Evolutionary conservation across 805 yeast genomes (phyloP).

Genomic region (Monosporozyma yasuniensis): DNA sequence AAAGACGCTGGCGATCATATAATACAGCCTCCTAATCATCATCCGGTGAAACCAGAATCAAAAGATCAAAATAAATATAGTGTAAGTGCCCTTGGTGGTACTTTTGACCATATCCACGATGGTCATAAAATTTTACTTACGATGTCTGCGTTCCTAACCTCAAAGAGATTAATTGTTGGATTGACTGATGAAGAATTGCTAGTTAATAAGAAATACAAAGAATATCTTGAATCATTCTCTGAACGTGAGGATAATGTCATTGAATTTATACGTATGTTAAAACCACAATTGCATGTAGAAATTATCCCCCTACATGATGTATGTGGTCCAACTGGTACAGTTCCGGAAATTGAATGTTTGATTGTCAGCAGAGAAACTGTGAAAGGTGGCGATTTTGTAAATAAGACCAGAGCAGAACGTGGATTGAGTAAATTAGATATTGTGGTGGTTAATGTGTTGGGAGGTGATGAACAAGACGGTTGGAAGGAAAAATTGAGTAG

Average conservation of each 20-base stretch:
- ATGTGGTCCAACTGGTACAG: constrained; percentile 87
- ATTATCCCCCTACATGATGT: constrained; percentile 66
- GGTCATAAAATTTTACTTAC: constrained; percentile 86
- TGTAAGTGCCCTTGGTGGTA: constrained; percentile 78
- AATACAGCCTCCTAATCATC: background rate
- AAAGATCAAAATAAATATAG: constrained; percentile 22
- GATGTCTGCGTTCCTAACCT: constrained; percentile 55
- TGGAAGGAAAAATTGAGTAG: constrained; percentile 77
- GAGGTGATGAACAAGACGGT: constrained; percentile 45
- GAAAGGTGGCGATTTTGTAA: constrained; percentile 66
- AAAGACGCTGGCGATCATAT: background rate
- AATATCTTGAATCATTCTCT: constrained; percentile 51
- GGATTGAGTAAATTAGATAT: constrained; percentile 46
- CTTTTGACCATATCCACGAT: constrained; percentile 92
- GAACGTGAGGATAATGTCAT: constrained; percentile 40
- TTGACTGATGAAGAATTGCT: constrained; percentile 70
- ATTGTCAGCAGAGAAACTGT: constrained; percentile 75
- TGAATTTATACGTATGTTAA: constrained; percentile 40
- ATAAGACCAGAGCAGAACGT: constrained; percentile 49
- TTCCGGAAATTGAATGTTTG: constrained; percentile 65
- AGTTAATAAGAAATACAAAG: constrained; percentile 63
- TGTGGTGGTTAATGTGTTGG: constrained; percentile 54
- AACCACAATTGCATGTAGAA: constrained; percentile 40
- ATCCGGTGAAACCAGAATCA: background rate
- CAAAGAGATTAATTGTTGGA: constrained; percentile 58